Base-by-base conservation (phyloP, 495 filamentous ascomycete genomes). In the Hyaloscypha hepaticicola region DNA sequence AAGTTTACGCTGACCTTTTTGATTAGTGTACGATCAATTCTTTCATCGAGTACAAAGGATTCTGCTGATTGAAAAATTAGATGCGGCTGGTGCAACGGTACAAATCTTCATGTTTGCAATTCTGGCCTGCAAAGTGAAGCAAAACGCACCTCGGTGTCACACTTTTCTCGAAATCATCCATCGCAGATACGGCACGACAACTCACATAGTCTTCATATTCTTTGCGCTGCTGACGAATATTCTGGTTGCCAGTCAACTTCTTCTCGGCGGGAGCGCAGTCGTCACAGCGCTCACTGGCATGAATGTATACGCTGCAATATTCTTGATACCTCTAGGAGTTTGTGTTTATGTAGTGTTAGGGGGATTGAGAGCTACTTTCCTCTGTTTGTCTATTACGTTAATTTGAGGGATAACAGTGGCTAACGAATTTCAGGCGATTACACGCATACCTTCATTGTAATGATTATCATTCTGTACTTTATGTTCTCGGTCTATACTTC, bases 131-230 rank as follows among this genome's bases (percentile, higher is more conserved):
- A 76, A 77, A 21, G 73, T 78, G 64, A 83, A 83, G 61, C 64
- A 70, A n/a, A 79, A 77, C 63, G 77, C 79, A 12, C 69, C 68
- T 8, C 49, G 65, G 16, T 60, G 59, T 16, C 68, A 70, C 41
- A 65, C 66, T n/a, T 69, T 65, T 76, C 84, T 92, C 33, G 91
- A 93, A 77, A 87, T 90, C 21, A 85, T 91, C 55, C 79, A 79
- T 63, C 78, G 79, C 33, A 77, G 82, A 45, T 84, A 83, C 69
- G 83, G 91, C 60, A 87, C 84, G n/a, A 25, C 34, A 28, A 48
- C 68, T 12, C 68, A 66, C 52, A 50, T 64, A 12, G 57, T 79
- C 0, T 82, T 75, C 58, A 58, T 68, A 9, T 67, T 71, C 55
- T 68, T 55, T 55, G 65, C 62, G 0, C 45, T 59, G 45, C 41